phyloP scores from a whole-genome alignment of 116 monocot species.

The Zostera marina region DNA sequence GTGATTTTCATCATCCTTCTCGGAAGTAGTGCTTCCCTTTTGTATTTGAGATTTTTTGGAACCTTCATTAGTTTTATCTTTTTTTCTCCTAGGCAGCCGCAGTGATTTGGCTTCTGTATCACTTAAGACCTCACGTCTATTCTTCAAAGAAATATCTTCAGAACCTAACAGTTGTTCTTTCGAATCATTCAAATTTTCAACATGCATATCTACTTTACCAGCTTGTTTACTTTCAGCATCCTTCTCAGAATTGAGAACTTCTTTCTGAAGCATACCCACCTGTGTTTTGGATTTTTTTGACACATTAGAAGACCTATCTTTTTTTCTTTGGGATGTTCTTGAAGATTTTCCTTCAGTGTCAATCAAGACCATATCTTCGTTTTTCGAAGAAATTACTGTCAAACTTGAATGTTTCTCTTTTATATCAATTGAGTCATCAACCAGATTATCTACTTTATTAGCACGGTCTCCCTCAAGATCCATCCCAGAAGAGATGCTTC shows the following conservation, averaged over 20 bases:
- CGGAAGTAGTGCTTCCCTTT: background rate
- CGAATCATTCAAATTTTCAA: constrained; percentile 1
- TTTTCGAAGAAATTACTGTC: constrained; percentile 1
- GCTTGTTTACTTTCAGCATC: background rate
- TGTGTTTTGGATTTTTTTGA: constrained; percentile 1
- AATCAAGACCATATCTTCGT: background rate
- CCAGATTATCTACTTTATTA: background rate
- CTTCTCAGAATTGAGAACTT: background rate
- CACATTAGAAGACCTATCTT: background rate
- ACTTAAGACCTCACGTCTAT: background rate
- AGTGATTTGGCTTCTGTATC: constrained; percentile 2
- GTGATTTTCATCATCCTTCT: background rate
- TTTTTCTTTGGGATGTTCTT: background rate
- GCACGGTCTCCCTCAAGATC: background rate
- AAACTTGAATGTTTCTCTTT: constrained; percentile 1
- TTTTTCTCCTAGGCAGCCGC: background rate
- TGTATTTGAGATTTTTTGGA: constrained; percentile 1
- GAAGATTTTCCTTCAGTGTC: background rate
- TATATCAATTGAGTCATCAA: constrained; percentile 1
- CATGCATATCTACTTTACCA: constrained; percentile 4
- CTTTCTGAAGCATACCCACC: background rate
- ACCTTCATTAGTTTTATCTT: background rate
- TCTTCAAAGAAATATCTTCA: constrained; percentile 1
- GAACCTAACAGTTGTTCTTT: background rate
- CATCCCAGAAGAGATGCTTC: background rate